These are phyloP conservation scores for Apiotrichum gracile DNA, from an alignment of 1,284 basidiomycete species.

Conservation along the genomic window DNA sequence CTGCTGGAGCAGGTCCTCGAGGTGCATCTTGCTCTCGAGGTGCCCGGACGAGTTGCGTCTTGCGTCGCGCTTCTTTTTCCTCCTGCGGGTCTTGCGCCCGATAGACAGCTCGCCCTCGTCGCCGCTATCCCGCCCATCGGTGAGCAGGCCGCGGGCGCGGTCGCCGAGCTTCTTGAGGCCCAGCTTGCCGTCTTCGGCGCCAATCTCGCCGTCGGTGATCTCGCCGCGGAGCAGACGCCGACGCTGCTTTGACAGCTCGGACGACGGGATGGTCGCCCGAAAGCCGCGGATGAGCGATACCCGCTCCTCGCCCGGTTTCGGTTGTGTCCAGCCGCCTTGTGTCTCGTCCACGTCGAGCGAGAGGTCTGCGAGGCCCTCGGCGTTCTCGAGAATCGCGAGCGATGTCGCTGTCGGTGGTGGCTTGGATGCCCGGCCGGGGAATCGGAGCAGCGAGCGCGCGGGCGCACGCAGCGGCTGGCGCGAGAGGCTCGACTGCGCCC, in stretches of 20 bases:
- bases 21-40: conserved; percentile 61
- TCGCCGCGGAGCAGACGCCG: conserved; percentile 63
- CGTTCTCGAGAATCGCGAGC: conserved; percentile 74
- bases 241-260: conserved; percentile 67
- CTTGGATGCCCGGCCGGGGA: conserved; percentile 46
- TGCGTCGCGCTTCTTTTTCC: conserved; percentile 57
- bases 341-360: conserved; percentile 66
- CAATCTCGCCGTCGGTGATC: conserved; percentile 56
- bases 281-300: conserved; percentile 67
- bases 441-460: conserved; percentile 51
- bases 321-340: conserved; percentile 41
- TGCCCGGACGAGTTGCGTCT: conserved; percentile 61
- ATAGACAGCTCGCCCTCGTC: conserved; percentile 22
- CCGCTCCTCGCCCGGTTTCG: conserved; percentile 43
- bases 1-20: conserved; percentile 74
- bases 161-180: conserved; percentile 73
- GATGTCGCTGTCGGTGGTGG: conserved; percentile 67
- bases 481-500: neutral
- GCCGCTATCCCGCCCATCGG: conserved; percentile 27
- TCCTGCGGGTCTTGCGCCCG: conserved; percentile 54
- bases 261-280: conserved; percentile 82
- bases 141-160: conserved; percentile 66
- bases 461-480: neutral
- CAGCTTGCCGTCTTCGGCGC: conserved; percentile 57
- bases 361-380: conserved; percentile 64